Conservation (phyloP, 2,329 filamentous ascomycete genomes). For the Fusarium ambrosium region DNA sequence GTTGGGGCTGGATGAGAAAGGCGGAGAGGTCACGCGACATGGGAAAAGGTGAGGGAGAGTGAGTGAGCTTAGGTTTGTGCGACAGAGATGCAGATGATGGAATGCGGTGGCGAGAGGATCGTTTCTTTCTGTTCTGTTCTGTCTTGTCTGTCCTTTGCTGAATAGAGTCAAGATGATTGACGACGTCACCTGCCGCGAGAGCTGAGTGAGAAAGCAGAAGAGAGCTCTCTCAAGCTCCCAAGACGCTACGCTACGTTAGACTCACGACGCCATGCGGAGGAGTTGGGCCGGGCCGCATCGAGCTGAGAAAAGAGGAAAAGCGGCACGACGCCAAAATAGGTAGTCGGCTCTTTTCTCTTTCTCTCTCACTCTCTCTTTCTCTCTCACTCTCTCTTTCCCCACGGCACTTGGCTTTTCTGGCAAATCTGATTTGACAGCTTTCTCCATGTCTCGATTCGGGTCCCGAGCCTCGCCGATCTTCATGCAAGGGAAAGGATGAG, state of each 20-base stretch:
- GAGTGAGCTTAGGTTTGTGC: constrained; percentile 20
- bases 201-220: not conserved
- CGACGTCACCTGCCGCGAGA: constrained; percentile 33
- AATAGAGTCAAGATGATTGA: constrained; percentile 11
- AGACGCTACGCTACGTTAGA: not conserved
- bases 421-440: constrained; percentile 31
- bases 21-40: constrained; percentile 39
- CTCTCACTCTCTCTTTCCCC: not conserved
- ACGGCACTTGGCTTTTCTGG: constrained; percentile 3
- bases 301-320: constrained; percentile 12
- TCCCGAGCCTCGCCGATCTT: constrained; percentile 28
- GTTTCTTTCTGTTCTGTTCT: not conserved
- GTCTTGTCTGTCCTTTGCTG: not conserved
- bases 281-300: constrained; percentile 11
- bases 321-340: constrained; percentile 6
- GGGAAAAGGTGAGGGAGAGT: constrained; percentile 11
- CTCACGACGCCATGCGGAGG: constrained; percentile 2
- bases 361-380: not conserved
- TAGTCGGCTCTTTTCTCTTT: not conserved
- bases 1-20: constrained; percentile 1
- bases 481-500: constrained; percentile 36
- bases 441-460: constrained; percentile 20
- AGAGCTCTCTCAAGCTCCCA: constrained; percentile 1
- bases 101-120: constrained; percentile 38
- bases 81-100: constrained; percentile 25